A percentile compares a stretch with the other conserved stretches of the same genome.
Evolutionary conservation across 257 asterid genomes (phyloP).

Genomic region (Scutellaria barbata): DNA sequence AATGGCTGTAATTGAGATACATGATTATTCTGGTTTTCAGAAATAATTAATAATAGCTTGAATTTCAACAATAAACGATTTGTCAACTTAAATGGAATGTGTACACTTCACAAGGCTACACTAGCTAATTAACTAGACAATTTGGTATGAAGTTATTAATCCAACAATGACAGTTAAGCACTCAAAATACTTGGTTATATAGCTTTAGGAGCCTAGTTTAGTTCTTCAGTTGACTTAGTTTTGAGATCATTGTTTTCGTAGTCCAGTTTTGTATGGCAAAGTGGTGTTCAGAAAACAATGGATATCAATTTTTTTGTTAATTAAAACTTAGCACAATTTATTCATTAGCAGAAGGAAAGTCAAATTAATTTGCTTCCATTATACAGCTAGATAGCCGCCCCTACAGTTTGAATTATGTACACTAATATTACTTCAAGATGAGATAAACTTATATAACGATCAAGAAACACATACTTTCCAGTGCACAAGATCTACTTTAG

Average conservation of each 20-base stretch:
- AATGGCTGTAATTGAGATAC: too few species aligned
- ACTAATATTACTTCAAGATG: background rate
- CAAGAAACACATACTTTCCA: slow-evolving; percentile 14
- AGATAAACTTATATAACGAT: background rate
- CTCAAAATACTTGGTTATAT: background rate
- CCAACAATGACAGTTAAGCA: background rate
- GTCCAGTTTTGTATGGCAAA: too few species aligned
- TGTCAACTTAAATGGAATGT: too few species aligned
- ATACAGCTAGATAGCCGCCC: background rate
- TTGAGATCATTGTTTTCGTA: too few species aligned
- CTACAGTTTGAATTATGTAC: slow-evolving; percentile 14
- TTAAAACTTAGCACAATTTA: background rate
- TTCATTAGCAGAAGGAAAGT: slow-evolving; percentile 15
- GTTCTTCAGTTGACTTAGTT: background rate
- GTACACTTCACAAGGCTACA: too few species aligned
- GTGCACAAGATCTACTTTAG: background rate
- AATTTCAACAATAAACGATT: too few species aligned
- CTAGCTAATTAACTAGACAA: too few species aligned
- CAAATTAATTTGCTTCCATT: slow-evolving; percentile 13
- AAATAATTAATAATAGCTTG: too few species aligned
- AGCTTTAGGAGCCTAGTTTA: background rate
- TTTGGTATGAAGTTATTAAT: background rate
- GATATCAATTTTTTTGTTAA: background rate
- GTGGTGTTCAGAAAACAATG: too few species aligned
- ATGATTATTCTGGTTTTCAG: too few species aligned